Evolutionary conservation across 176 grass and related monocot species (phyloP).

Genomic region (Musa schizocarpa): DNA sequence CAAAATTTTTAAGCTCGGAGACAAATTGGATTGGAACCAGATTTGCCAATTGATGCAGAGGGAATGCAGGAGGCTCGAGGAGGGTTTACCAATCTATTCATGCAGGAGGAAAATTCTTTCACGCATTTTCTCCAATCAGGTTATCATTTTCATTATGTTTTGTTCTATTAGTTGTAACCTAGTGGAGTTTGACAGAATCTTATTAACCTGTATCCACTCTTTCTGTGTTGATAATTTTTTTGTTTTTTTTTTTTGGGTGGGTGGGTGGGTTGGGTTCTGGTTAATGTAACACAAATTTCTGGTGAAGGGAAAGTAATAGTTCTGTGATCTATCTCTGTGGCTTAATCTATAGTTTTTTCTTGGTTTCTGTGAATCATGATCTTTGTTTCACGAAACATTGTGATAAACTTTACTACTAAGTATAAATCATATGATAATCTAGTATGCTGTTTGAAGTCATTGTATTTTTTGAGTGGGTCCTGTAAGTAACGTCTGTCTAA

Average conservation of each 20-base stretch:
- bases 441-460: background rate
- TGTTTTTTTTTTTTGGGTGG: background rate
- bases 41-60: conserved; percentile 49
- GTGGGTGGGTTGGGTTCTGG: background rate
- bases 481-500: background rate
- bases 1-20: conserved; percentile 34
- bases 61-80: conserved; percentile 72
- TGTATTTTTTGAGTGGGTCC: background rate
- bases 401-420: background rate
- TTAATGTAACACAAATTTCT: background rate
- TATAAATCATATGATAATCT: background rate
- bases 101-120: conserved; percentile 46
- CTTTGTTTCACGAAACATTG: background rate
- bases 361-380: background rate
- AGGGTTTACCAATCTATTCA: conserved; percentile 66
- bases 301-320: background rate
- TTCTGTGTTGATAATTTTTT: background rate
- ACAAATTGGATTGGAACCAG: conserved; percentile 39
- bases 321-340: background rate
- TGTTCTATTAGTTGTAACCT: background rate
- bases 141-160: background rate
- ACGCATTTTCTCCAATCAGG: conserved; percentile 59
- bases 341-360: background rate
- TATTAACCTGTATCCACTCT: background rate
- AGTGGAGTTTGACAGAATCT: background rate